Percentiles rank a stretch among this genome's conserved stretches.
Conservation (phyloP, 148 eudicot species). For the Gaultheria prostrata region DNA sequence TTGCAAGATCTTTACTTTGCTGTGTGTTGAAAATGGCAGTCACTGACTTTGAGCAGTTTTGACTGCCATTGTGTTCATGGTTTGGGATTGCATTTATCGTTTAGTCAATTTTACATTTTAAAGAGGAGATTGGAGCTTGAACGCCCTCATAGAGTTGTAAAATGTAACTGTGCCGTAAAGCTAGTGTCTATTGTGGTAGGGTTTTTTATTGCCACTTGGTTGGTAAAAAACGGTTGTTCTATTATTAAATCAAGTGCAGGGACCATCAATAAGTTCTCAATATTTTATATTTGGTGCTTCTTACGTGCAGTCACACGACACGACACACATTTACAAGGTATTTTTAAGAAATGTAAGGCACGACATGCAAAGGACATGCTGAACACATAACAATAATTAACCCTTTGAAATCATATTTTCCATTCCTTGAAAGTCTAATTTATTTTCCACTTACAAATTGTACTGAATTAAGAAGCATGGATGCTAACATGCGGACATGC, state of each 20-base stretch:
- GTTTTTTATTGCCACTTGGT: neutral
- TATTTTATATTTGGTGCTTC: neutral
- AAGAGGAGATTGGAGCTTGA: conserved; percentile 13
- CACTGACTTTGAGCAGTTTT: neutral
- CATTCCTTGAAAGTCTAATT: too few relatives aligned
- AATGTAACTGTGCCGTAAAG: neutral
- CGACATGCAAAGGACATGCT: neutral
- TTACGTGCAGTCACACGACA: neutral
- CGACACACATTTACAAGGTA: neutral
- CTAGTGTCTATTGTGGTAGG: neutral
- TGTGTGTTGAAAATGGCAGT: neutral
- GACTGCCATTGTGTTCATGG: neutral
- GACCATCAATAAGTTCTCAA: neutral
- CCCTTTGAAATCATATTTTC: too few relatives aligned
- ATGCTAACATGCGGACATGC: neutral
- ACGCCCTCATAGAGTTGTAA: neutral
- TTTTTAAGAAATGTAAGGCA: neutral
- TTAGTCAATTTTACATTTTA: neutral
- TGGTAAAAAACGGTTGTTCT: neutral
- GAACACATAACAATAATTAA: neutral
- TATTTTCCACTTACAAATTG: neutral
- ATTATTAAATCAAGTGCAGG: neutral
- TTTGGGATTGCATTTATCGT: conserved; percentile 5
- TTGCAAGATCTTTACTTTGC: neutral
- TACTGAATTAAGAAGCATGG: neutral